Percentiles rank a stretch among this genome's conserved stretches.
Evolutionary conservation across 148 eudicot species (phyloP).

Genomic region (Drosera capensis): DNA sequence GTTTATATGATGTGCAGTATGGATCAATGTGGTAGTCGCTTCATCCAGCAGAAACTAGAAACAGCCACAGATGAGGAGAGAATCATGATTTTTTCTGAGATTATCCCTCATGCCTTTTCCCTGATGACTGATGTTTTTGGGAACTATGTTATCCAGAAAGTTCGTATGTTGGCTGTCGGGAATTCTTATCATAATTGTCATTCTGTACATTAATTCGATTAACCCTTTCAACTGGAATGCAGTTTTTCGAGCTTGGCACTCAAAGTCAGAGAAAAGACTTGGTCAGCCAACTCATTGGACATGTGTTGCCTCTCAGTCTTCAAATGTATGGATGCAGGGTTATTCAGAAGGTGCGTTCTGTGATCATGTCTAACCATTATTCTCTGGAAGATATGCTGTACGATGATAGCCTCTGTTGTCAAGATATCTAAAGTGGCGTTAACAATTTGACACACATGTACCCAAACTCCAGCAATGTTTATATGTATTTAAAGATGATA

Average conservation of each 20-base stretch:
- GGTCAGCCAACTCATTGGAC: constrained; percentile 34
- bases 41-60: constrained; percentile 61
- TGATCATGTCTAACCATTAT: not conserved
- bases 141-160: constrained; percentile 66
- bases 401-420: not conserved
- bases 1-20: constrained; percentile 17
- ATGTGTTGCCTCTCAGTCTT: constrained; percentile 54
- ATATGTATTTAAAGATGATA: no score
- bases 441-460: no score
- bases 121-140: constrained; percentile 66
- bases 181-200: constrained; percentile 2
- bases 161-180: constrained; percentile 3
- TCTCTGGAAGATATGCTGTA: not conserved
- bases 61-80: constrained; percentile 37
- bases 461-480: no score
- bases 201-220: not conserved
- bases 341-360: constrained; percentile 42
- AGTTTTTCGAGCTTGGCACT: constrained; percentile 62
- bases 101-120: constrained; percentile 33
- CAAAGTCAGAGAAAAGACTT: constrained; percentile 35
- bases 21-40: constrained; percentile 69
- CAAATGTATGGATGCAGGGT: constrained; percentile 81
- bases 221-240: constrained; percentile 7
- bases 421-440: no score
- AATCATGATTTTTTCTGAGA: constrained; percentile 32